These are phyloP conservation scores for Plasmodium gaboni DNA, from an alignment of 169 alveolate species.

Conservation along the genomic window DNA sequence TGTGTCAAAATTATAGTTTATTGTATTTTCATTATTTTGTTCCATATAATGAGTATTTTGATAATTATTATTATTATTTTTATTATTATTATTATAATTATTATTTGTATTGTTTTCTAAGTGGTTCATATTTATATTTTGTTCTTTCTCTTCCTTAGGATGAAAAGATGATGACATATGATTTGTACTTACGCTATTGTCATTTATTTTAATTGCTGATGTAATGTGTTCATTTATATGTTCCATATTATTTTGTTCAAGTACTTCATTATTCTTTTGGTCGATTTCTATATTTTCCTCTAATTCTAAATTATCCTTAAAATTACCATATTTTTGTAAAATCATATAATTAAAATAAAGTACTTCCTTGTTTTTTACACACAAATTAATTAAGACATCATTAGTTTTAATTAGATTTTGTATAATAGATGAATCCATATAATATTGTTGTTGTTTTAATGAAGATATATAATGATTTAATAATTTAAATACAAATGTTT, in stretches of 20 bases:
- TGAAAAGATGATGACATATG: too few species aligned
- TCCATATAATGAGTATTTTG: neutral
- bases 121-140: neutral
- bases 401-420: conserved; percentile 38
- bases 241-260: conserved; percentile 1
- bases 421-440: neutral
- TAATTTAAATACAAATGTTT: conserved; percentile 25
- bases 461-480: conserved; percentile 6
- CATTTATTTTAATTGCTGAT: neutral
- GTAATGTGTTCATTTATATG: neutral
- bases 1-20: neutral
- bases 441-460: conserved; percentile 27
- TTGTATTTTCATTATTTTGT: neutral
- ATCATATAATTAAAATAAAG: conserved; percentile 35
- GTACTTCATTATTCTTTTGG: neutral
- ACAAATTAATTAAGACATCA: conserved; percentile 39
- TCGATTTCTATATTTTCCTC: neutral
- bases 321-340: conserved; percentile 42
- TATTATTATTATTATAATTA: neutral
- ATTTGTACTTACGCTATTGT: neutral
- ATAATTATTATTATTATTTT: neutral
- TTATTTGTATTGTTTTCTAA: neutral
- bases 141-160: neutral
- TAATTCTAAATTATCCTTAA: conserved; percentile 10
- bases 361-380: conserved; percentile 59